phyloP scores from a whole-genome alignment of 2,329 filamentous ascomycete genomes.

The Xylaria sp. region DNA sequence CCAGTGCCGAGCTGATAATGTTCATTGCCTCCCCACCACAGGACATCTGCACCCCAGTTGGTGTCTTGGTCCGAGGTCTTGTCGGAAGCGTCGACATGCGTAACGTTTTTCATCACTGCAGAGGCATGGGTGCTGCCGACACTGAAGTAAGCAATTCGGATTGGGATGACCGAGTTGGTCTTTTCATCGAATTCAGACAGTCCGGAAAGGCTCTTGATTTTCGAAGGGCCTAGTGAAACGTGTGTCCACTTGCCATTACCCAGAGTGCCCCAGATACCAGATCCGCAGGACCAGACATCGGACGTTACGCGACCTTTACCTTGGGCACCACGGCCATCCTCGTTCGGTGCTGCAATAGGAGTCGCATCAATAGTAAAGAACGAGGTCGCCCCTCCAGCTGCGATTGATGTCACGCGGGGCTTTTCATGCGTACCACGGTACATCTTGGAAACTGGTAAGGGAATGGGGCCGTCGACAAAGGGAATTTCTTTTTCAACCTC shows the following conservation, averaged over 20 bases:
- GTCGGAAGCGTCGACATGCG: conserved; percentile 67
- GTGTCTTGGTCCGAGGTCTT: conserved; percentile 72
- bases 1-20: conserved; percentile 92
- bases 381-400: conserved; percentile 86
- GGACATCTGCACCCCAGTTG: conserved; percentile 87
- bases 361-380: conserved; percentile 88
- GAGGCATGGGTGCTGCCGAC: conserved; percentile 84
- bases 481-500: conserved; percentile 71
- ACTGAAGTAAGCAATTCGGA: conserved; percentile 77
- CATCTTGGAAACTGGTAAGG: conserved; percentile 75
- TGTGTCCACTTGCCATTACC: conserved; percentile 93
- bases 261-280: conserved; percentile 83
- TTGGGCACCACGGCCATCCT: conserved; percentile 53
- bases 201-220: conserved; percentile 84
- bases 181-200: conserved; percentile 89
- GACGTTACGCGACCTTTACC: conserved; percentile 68
- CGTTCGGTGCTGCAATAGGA: conserved; percentile 57
- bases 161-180: conserved; percentile 74
- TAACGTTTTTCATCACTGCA: conserved; percentile 85
- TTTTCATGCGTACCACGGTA: conserved; percentile 73
- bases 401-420: conserved; percentile 78
- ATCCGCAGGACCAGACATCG: conserved; percentile 88
- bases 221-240: conserved; percentile 78
- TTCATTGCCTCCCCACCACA: conserved; percentile 97
- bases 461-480: conserved; percentile 74